A percentile compares a stretch with the other conserved stretches of the same genome.
These are phyloP conservation scores for Smittium culicis DNA, from an alignment of 371 early-diverging fungal species.

Conservation along the genomic window DNA sequence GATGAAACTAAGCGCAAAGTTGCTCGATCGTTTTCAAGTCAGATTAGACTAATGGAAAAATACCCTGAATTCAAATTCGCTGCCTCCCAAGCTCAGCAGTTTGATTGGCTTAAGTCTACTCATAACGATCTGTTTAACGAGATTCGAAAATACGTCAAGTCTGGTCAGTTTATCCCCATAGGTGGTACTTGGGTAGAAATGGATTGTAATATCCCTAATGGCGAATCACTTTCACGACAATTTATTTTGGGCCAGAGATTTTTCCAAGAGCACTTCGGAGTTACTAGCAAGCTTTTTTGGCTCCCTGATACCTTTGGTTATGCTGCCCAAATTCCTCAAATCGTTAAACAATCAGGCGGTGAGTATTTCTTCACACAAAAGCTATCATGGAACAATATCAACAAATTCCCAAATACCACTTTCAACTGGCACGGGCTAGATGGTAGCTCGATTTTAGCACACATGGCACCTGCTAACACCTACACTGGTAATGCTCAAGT, in stretches of 20 bases:
- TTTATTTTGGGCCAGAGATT: slow-evolving; percentile 83
- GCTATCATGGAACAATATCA: slow-evolving; percentile 95
- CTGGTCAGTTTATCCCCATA: slow-evolving; percentile 81
- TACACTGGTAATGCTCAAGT: slow-evolving; percentile 48
- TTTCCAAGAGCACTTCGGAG: slow-evolving; percentile 72
- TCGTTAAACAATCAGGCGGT: slow-evolving; percentile 60
- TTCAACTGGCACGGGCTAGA: slow-evolving; percentile 75
- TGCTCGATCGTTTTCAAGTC: slow-evolving; percentile 84
- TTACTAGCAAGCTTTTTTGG: slow-evolving; percentile 75
- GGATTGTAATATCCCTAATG: slow-evolving; percentile 94
- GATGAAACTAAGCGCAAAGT: slow-evolving; percentile 92
- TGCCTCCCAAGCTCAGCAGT: slow-evolving; percentile 89
- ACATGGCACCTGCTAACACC: slow-evolving; percentile 74
- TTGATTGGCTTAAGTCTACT: slow-evolving; percentile 71
- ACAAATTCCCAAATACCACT: slow-evolving; percentile 91
- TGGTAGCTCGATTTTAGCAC: slow-evolving; percentile 56
- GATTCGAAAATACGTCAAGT: slow-evolving; percentile 49
- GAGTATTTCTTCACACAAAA: slow-evolving; percentile 97
- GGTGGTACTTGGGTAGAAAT: slow-evolving; percentile 97
- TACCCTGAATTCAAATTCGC: slow-evolving; percentile 84
- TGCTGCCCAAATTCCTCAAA: slow-evolving; percentile 78
- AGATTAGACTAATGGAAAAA: slow-evolving; percentile 61
- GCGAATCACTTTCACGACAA: slow-evolving; percentile 85
- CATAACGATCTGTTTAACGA: slow-evolving; percentile 74
- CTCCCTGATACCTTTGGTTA: slow-evolving; percentile 85